These are phyloP conservation scores for Colletotrichum musae DNA, from an alignment of 2,329 filamentous ascomycete species.

Conservation along the genomic window DNA sequence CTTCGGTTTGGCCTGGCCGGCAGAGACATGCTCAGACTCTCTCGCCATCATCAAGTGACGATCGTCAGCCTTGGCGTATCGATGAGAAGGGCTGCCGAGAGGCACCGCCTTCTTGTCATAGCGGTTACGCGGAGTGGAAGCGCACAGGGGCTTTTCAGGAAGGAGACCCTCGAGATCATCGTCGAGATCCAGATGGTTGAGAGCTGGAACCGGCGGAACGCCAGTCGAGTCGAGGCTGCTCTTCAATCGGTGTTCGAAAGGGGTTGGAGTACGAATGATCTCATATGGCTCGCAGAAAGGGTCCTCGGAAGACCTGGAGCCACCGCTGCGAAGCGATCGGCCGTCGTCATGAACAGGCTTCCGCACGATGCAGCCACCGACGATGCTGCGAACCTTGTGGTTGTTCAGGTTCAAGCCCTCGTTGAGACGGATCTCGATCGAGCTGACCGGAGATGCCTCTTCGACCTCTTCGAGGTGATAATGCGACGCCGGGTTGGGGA, in stretches of 20 bases:
- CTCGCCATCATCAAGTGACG: background rate
- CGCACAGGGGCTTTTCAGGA: conserved; percentile 52
- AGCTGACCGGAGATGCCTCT: conserved; percentile 47
- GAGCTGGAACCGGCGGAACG: conserved; percentile 19
- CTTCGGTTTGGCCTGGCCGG: conserved; percentile 3
- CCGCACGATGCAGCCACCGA: conserved; percentile 48
- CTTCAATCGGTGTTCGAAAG: conserved; percentile 43
- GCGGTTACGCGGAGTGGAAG: conserved; percentile 53
- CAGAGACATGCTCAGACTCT: background rate
- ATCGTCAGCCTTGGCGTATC: conserved; percentile 8
- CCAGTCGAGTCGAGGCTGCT: conserved; percentile 28
- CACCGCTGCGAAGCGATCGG: conserved; percentile 46
- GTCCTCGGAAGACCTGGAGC: conserved; percentile 47
- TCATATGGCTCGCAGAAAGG: conserved; percentile 47
- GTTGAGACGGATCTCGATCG: conserved; percentile 51
- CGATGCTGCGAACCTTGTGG: conserved; percentile 52
- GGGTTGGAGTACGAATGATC: conserved; percentile 43
- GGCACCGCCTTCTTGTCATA: conserved; percentile 7
- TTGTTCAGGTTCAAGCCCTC: conserved; percentile 53
- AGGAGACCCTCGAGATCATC: conserved; percentile 56
- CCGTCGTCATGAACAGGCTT: conserved; percentile 50
- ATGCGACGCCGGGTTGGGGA: conserved; percentile 30
- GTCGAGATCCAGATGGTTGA: conserved; percentile 50
- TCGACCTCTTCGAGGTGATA: conserved; percentile 37
- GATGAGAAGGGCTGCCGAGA: conserved; percentile 22